Evolutionary conservation across 306 rosid species (phyloP).

Genomic region (Casuarina cunninghamiana): DNA sequence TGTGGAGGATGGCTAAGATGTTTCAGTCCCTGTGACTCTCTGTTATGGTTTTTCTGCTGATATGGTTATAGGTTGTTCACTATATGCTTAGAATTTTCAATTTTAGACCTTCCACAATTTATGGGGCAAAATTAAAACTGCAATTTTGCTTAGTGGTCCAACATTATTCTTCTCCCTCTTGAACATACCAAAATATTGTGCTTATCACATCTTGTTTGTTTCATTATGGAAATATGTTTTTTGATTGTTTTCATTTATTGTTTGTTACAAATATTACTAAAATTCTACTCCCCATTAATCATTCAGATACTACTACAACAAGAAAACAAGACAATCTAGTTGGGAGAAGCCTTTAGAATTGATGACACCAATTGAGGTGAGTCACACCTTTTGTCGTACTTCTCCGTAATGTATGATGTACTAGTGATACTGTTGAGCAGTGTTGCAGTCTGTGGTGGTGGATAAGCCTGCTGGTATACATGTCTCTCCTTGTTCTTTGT

Average conservation of each 20-base stretch:
- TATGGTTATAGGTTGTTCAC: background rate
- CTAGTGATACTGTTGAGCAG: conserved; percentile 27
- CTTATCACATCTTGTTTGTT: background rate
- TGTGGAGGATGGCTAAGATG: background rate
- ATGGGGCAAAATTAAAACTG: background rate
- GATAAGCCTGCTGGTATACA: conserved; percentile 18
- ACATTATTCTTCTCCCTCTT: background rate
- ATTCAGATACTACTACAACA: conserved; percentile 84
- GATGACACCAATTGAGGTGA: conserved; percentile 92
- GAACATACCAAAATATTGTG: background rate
- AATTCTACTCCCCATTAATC: conserved; percentile 11
- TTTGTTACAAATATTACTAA: conserved; percentile 15
- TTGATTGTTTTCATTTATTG: conserved; percentile 10
- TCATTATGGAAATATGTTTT: background rate
- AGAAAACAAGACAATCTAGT: conserved; percentile 73
- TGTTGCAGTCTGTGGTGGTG: conserved; percentile 25
- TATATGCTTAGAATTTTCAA: background rate
- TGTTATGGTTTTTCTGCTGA: background rate
- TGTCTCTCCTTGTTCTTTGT: conserved; percentile 10
- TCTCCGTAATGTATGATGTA: conserved; percentile 19
- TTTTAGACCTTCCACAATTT: background rate
- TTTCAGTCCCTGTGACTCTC: background rate
- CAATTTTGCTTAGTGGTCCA: background rate
- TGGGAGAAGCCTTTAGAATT: conserved; percentile 94
- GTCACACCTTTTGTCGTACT: conserved; percentile 40